These are phyloP conservation scores for Candida albicans DNA, from an alignment of 1,139 yeast species.

Conservation along the genomic window DNA sequence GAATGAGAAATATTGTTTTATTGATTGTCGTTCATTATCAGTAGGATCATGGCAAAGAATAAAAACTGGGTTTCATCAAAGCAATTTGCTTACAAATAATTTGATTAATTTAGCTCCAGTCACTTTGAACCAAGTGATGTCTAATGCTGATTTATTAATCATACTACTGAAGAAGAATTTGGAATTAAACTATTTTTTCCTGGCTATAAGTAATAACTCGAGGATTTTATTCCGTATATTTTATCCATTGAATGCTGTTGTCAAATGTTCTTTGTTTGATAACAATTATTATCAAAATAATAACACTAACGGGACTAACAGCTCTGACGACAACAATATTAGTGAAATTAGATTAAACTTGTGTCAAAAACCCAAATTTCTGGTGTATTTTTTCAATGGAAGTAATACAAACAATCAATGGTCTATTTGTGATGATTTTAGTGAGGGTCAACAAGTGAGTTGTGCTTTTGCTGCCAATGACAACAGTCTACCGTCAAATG, in stretches of 20 bases:
- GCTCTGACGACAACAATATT: conserved; percentile 1
- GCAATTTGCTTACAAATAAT: conserved; percentile 38
- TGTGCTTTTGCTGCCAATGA: conserved; percentile 45
- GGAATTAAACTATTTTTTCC: conserved; percentile 73
- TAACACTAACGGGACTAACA: neutral
- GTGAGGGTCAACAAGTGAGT: conserved; percentile 78
- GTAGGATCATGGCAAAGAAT: conserved; percentile 82
- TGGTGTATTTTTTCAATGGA: conserved; percentile 65
- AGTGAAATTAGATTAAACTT: conserved; percentile 55
- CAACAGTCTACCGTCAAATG: conserved; percentile 25
- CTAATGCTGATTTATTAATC: conserved; percentile 64
- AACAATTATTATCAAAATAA: conserved; percentile 39
- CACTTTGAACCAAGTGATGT: conserved; percentile 61
- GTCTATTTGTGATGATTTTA: conserved; percentile 81
- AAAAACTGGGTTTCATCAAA: conserved; percentile 57
- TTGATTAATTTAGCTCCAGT: conserved; percentile 66
- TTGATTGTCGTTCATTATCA: conserved; percentile 64
- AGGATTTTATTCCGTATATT: conserved; percentile 70
- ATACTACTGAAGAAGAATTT: conserved; percentile 65
- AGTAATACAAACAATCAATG: conserved; percentile 62
- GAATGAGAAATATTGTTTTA: conserved; percentile 66
- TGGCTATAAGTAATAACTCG: conserved; percentile 65
- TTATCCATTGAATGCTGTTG: conserved; percentile 53
- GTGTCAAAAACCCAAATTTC: conserved; percentile 68
- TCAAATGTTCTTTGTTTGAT: conserved; percentile 49